Conservation (phyloP, 2,329 filamentous ascomycete species). For the Talaromyces rugulosus region DNA sequence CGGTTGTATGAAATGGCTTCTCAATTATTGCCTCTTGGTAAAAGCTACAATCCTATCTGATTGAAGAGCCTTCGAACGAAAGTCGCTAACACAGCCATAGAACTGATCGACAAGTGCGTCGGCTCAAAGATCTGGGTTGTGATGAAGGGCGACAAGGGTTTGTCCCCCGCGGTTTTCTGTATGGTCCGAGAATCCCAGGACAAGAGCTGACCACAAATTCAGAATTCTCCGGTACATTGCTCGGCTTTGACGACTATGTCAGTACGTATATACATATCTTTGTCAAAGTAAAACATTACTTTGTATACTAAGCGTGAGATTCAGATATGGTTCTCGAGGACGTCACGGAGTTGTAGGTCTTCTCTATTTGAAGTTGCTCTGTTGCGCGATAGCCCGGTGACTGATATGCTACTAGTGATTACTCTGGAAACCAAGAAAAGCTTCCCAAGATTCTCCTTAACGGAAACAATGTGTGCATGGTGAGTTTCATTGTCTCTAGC, state of each 20-base stretch:
- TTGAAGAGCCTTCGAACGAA: neutral
- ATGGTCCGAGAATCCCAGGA: neutral
- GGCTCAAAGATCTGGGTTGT: conserved; percentile 97
- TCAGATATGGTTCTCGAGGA: conserved; percentile 97
- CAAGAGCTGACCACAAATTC: conserved; percentile 11
- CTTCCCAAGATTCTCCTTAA: conserved; percentile 93
- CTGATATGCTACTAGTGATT: conserved; percentile 61
- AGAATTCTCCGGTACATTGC: conserved; percentile 94
- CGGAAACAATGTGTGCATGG: conserved; percentile 99
- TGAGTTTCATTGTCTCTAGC: conserved; percentile 40
- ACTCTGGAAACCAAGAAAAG: conserved; percentile 80
- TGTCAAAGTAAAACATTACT: neutral
- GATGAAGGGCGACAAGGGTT: conserved; percentile 99
- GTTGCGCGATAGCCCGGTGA: conserved; percentile 15
- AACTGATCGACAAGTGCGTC: conserved; percentile 98
- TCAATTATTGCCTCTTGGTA: conserved; percentile 69
- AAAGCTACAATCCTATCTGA: conserved; percentile 13
- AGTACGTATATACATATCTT: conserved; percentile 62
- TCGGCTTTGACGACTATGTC: conserved; percentile 99
- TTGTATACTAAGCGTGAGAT: neutral
- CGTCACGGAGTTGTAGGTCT: conserved; percentile 81
- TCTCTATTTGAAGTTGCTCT: neutral
- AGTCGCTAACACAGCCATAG: conserved; percentile 42
- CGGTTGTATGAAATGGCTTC: conserved; percentile 56
- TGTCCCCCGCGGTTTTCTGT: conserved; percentile 11